Evolutionary conservation across 2,329 filamentous ascomycete genomes (phyloP).

Genomic region (Nannizziopsis arthrosporioides): DNA sequence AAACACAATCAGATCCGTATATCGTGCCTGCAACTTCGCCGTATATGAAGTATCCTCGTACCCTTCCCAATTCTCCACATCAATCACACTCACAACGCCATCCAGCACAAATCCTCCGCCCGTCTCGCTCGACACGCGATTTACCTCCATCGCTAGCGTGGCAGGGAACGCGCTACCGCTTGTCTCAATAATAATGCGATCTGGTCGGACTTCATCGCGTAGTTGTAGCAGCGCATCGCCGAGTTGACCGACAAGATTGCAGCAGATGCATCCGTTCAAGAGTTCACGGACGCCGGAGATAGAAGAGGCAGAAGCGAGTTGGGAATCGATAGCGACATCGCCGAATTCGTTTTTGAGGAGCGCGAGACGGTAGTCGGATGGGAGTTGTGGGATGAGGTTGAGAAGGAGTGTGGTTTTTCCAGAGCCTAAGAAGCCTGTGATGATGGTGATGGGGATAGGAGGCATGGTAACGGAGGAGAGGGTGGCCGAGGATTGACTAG

Average conservation of each 20-base stretch:
- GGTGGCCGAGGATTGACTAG: not conserved
- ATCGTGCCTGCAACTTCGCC: slow-evolving; percentile 73
- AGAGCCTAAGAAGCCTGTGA: slow-evolving; percentile 91
- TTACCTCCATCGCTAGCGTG: slow-evolving; percentile 82
- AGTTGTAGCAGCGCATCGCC: slow-evolving; percentile 68
- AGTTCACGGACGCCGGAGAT: slow-evolving; percentile 87
- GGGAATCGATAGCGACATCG: slow-evolving; percentile 83
- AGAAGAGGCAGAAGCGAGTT: slow-evolving; percentile 69
- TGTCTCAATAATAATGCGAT: slow-evolving; percentile 90
- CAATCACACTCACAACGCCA: slow-evolving; percentile 78
- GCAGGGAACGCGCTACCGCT: slow-evolving; percentile 78
- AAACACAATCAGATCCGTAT: slow-evolving; percentile 81
- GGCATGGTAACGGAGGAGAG: slow-evolving; percentile 5
- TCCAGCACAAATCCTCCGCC: slow-evolving; percentile 59
- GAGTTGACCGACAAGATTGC: slow-evolving; percentile 90
- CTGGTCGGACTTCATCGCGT: slow-evolving; percentile 48
- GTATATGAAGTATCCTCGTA: slow-evolving; percentile 88
- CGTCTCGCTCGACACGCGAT: slow-evolving; percentile 60
- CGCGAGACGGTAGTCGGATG: slow-evolving; percentile 76
- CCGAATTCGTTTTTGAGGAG: slow-evolving; percentile 98
- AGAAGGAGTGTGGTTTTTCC: slow-evolving; percentile 95
- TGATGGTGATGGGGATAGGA: slow-evolving; percentile 79
- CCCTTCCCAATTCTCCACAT: slow-evolving; percentile 89
- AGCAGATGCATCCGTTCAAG: slow-evolving; percentile 96
- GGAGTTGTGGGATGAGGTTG: slow-evolving; percentile 83